These are phyloP conservation scores for Fraxinus albicans DNA, from an alignment of 305 asterid genomes.

Conservation along the genomic window DNA sequence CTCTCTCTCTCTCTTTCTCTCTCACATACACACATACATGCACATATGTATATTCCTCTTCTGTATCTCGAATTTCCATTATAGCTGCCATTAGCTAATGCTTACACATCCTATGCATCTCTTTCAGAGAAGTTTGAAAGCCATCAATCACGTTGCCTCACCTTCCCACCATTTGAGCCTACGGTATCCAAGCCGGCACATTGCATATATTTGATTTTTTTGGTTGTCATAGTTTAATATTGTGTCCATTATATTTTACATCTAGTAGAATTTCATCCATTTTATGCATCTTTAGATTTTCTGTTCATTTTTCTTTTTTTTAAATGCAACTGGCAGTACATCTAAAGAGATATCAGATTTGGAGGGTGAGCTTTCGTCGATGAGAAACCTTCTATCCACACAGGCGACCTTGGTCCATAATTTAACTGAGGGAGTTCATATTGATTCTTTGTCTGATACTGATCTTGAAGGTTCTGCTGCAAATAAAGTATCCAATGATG, in stretches of 20 bases:
- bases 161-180: neutral
- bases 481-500: conserved; percentile 44
- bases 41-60: neutral
- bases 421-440: conserved; percentile 89
- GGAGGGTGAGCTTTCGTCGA: conserved; percentile 97
- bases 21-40: neutral
- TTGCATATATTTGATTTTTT: neutral
- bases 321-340: conserved; percentile 53
- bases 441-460: conserved; percentile 60
- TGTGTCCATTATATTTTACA: neutral
- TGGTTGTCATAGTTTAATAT: neutral
- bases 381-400: conserved; percentile 93
- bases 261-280: neutral
- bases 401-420: conserved; percentile 87
- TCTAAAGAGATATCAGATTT: conserved; percentile 98
- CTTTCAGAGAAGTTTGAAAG: neutral
- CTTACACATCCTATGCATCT: neutral
- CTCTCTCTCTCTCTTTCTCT: neutral
- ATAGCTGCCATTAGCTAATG: neutral
- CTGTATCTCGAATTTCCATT: neutral
- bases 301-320: conserved; percentile 10
- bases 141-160: neutral
- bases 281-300: conserved; percentile 4
- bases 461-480: conserved; percentile 42
- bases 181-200: neutral